These are phyloP conservation scores for Pleurotus salmoneostramineus DNA, from an alignment of 768 basidiomycete species.

Conservation along the genomic window DNA sequence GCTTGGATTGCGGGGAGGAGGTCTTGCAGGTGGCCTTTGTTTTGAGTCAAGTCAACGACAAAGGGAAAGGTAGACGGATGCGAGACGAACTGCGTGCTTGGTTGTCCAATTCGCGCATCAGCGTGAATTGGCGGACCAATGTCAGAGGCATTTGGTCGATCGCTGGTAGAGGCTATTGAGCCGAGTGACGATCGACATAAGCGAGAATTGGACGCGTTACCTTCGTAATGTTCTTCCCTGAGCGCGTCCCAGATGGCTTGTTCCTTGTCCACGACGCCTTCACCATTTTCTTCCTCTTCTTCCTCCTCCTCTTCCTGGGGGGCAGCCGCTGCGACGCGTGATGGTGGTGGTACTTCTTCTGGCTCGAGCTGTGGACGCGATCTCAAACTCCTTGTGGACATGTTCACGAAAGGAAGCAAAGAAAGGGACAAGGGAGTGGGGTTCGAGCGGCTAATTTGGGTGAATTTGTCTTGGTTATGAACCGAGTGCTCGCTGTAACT, in stretches of 20 bases:
- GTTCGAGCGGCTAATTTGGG: background rate
- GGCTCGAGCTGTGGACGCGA: slow-evolving; percentile 2
- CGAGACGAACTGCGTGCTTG: slow-evolving; percentile 48
- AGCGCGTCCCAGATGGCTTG: slow-evolving; percentile 70
- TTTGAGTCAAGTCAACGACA: background rate
- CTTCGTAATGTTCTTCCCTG: slow-evolving; percentile 78
- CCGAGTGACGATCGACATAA: background rate
- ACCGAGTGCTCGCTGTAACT: background rate
- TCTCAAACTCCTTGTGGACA: slow-evolving; percentile 1
- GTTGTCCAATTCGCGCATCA: slow-evolving; percentile 72
- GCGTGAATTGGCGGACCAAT: slow-evolving; percentile 62
- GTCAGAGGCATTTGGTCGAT: slow-evolving; percentile 78
- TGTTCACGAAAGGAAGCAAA: background rate
- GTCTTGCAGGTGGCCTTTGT: slow-evolving; percentile 32
- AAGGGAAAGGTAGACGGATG: background rate
- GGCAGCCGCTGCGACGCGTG: too few species aligned
- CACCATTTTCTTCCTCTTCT: slow-evolving; percentile 8
- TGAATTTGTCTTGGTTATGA: background rate
- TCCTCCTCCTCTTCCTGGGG: slow-evolving; percentile 24
- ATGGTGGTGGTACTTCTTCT: slow-evolving; percentile 1
- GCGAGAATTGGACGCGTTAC: slow-evolving; percentile 24
- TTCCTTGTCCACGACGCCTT: slow-evolving; percentile 41
- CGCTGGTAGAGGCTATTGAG: slow-evolving; percentile 33
- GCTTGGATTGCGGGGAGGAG: slow-evolving; percentile 40
- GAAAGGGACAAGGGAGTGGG: background rate